Evolutionary conservation across 768 basidiomycete species (phyloP).

Genomic region (Termitomyces sp.): DNA sequence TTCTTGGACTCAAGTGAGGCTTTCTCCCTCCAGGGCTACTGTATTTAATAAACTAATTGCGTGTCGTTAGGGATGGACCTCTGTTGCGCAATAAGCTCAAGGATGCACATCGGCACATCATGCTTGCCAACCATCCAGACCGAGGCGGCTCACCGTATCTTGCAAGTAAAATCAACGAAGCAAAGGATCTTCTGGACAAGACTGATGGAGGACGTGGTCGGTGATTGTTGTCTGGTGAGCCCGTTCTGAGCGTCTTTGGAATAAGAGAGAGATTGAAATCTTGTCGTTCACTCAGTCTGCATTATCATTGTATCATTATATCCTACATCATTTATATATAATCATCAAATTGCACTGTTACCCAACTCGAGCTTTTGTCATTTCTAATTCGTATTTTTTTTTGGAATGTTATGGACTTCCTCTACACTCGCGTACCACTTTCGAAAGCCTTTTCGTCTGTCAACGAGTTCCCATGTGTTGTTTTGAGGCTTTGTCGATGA

Average conservation of each 20-base stretch:
- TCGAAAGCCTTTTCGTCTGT: background rate
- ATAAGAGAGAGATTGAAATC: background rate
- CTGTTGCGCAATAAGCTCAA: constrained; percentile 75
- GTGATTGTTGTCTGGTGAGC: constrained; percentile 15
- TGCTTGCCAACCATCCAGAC: constrained; percentile 99
- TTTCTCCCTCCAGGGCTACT: constrained; percentile 3
- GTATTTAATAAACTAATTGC: constrained; percentile 1
- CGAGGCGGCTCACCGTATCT: constrained; percentile 97
- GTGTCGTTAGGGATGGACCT: constrained; percentile 65
- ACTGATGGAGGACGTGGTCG: constrained; percentile 46
- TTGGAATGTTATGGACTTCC: background rate
- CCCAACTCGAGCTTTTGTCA: background rate
- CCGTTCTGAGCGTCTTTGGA: background rate
- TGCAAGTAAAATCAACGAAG: constrained; percentile 98
- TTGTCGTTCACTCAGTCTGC: constrained; percentile 2
- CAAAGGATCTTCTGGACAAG: constrained; percentile 88
- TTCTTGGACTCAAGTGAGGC: constrained; percentile 89
- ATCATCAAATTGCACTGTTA: constrained; percentile 10
- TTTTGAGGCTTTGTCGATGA: constrained; percentile 16
- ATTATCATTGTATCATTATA: constrained; percentile 14
- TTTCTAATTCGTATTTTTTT: background rate
- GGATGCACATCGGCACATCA: constrained; percentile 94
- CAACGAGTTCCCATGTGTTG: background rate
- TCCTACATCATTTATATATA: constrained; percentile 9
- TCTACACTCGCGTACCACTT: background rate